These are phyloP conservation scores for Diaporthe sp. DNA, from an alignment of 2,329 filamentous ascomycete species.

Conservation along the genomic window DNA sequence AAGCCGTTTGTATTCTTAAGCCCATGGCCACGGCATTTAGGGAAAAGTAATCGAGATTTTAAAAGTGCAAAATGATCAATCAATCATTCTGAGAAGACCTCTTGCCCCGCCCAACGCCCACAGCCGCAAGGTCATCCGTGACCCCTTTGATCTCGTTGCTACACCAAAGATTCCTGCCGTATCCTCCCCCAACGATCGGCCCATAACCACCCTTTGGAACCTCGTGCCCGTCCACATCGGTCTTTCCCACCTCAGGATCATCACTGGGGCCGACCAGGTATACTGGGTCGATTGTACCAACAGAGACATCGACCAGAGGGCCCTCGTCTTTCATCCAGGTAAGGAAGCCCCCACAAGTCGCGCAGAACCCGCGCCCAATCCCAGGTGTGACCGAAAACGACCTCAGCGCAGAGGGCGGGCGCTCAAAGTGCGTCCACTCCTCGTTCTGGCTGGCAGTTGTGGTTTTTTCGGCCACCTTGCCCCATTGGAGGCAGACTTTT, in stretches of 20 bases:
- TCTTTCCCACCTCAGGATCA: conserved; percentile 38
- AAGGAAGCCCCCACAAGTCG: conserved; percentile 63
- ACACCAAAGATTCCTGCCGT: conserved; percentile 57
- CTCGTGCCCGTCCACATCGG: conserved; percentile 40
- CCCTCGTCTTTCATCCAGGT: conserved; percentile 57
- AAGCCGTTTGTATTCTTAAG: background rate
- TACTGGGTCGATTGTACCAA: conserved; percentile 62
- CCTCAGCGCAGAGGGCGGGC: conserved; percentile 50
- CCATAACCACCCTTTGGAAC: conserved; percentile 52
- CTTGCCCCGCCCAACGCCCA: conserved; percentile 43
- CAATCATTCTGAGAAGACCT: conserved; percentile 3
- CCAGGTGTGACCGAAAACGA: conserved; percentile 57
- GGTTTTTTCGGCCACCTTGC: background rate
- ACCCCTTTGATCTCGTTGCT: conserved; percentile 63
- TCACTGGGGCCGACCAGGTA: conserved; percentile 53
- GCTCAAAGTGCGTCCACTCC: conserved; percentile 24
- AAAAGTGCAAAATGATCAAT: background rate
- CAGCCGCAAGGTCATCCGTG: conserved; percentile 56
- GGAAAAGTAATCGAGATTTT: background rate
- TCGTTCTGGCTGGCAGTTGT: background rate
- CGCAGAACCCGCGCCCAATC: conserved; percentile 63
- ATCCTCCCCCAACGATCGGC: conserved; percentile 54
- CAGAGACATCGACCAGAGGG: conserved; percentile 52
- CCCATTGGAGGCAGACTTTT: conserved; percentile 49
- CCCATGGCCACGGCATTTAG: no score